A percentile compares a stretch with the other conserved stretches of the same genome.
Evolutionary conservation across 2,329 filamentous ascomycete genomes (phyloP).

Genomic region (Arthroderma sp.): DNA sequence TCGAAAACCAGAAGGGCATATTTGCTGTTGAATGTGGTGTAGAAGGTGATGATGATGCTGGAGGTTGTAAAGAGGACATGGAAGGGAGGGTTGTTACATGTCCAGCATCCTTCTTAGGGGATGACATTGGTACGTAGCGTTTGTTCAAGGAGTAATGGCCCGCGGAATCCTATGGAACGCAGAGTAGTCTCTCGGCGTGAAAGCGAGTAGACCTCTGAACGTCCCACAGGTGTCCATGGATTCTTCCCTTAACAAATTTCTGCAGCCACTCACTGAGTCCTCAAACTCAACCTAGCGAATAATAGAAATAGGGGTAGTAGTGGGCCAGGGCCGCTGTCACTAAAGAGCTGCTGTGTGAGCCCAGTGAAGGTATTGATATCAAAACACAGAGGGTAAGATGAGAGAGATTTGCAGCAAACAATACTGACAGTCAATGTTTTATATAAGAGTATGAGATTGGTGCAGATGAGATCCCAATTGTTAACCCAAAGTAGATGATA

Average conservation of each 20-base stretch:
- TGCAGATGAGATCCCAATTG: too few relatives aligned
- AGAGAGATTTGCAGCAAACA: too few relatives aligned
- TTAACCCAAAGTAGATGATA: too few relatives aligned
- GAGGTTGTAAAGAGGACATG: slow-evolving; percentile 18
- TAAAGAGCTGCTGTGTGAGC: too few relatives aligned
- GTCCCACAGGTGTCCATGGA: slow-evolving; percentile 37
- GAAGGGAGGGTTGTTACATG: slow-evolving; percentile 17
- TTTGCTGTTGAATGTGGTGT: slow-evolving; percentile 14
- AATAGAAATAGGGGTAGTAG: too few relatives aligned
- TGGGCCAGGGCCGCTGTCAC: too few relatives aligned
- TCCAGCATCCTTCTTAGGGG: slow-evolving; percentile 18
- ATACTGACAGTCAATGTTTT: too few relatives aligned
- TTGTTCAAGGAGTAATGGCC: slow-evolving; percentile 17
- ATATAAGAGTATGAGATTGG: too few relatives aligned
- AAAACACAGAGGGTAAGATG: too few relatives aligned
- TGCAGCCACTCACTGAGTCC: too few relatives aligned
- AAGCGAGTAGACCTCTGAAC: slow-evolving; percentile 38
- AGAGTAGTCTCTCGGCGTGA: slow-evolving; percentile 36
- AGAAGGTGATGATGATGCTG: slow-evolving; percentile 19
- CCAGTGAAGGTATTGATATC: too few relatives aligned
- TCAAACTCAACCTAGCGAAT: too few relatives aligned
- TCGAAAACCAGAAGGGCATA: slow-evolving; percentile 21
- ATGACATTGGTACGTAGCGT: slow-evolving; percentile 8
- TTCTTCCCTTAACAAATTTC: not conserved
- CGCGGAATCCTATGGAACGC: slow-evolving; percentile 39